These are phyloP conservation scores for Endoconidiophora polonica DNA, from an alignment of 2,329 filamentous ascomycete genomes.

Conservation along the genomic window DNA sequence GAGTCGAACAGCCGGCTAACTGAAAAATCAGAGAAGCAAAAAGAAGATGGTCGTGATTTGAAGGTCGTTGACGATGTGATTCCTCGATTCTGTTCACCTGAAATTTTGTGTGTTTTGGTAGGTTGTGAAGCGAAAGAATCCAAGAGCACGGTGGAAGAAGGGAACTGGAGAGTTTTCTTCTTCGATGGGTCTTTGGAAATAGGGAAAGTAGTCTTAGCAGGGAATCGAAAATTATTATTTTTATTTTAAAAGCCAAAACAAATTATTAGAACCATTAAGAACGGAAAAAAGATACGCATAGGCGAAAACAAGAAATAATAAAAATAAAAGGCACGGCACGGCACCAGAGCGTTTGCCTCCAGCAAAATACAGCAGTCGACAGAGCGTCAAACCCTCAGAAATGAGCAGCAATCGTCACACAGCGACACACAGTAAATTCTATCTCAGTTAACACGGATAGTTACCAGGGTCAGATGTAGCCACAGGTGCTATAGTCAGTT, in stretches of 20 bases:
- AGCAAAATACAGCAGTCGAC: too few species aligned
- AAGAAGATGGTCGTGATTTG: background rate
- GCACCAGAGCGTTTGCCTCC: too few species aligned
- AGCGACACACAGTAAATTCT: too few species aligned
- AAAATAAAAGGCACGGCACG: too few species aligned
- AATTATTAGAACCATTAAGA: background rate
- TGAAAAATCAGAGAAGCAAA: background rate
- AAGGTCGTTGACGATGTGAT: background rate
- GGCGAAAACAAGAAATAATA: too few species aligned
- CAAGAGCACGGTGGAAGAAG: background rate
- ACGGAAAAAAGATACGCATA: background rate
- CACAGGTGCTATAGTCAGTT: too few species aligned
- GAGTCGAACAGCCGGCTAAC: background rate
- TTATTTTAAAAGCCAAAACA: background rate
- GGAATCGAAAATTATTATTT: constrained; percentile 13
- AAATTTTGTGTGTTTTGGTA: background rate
- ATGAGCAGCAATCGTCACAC: too few species aligned
- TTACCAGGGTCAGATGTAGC: too few species aligned
- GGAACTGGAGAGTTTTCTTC: constrained; percentile 7
- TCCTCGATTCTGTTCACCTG: background rate
- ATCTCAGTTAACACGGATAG: too few species aligned
- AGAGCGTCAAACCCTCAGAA: too few species aligned
- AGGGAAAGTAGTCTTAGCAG: constrained; percentile 5
- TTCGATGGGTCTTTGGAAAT: constrained; percentile 2
- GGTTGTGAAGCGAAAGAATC: too few species aligned